Percentiles rank a stretch among this genome's conserved stretches.
These are phyloP conservation scores for Boletus huronensis DNA, from an alignment of 768 basidiomycete species.

Conservation along the genomic window DNA sequence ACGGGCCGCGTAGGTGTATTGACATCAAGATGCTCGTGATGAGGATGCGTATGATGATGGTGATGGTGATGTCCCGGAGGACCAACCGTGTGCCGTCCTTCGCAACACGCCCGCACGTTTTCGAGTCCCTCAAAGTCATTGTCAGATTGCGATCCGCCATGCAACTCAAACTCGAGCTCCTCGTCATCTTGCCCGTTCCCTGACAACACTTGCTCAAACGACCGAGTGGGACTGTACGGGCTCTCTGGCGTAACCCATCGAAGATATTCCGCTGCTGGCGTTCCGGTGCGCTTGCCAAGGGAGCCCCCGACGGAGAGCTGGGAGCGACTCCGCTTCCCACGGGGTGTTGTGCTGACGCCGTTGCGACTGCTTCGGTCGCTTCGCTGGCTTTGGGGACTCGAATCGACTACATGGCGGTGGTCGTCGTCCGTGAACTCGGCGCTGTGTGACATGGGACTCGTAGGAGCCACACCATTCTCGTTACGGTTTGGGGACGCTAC, in stretches of 20 bases:
- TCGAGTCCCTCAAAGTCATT: constrained; percentile 89
- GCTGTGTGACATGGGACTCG: constrained; percentile 47
- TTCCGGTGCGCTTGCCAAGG: constrained; percentile 81
- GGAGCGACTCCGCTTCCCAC: constrained; percentile 73
- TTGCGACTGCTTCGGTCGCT: constrained; percentile 58
- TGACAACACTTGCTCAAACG: constrained; percentile 52
- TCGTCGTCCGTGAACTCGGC: constrained; percentile 51
- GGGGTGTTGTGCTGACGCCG: constrained; percentile 71
- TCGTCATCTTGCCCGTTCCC: constrained; percentile 45
- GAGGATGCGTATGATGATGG: constrained; percentile 55
- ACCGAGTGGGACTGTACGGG: constrained; percentile 71
- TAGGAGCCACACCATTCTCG: constrained; percentile 36
- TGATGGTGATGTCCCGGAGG: constrained; percentile 50
- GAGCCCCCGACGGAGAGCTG: constrained; percentile 71
- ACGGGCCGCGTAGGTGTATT: constrained; percentile 52
- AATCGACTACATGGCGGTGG: constrained; percentile 41
- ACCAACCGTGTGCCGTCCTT: constrained; percentile 83
- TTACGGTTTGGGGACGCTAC: constrained; percentile 25
- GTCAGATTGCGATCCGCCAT: constrained; percentile 68
- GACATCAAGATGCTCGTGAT: constrained; percentile 56
- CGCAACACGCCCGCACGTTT: constrained; percentile 91
- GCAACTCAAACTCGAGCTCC: constrained; percentile 80
- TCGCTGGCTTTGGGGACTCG: constrained; percentile 74
- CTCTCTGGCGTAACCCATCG: constrained; percentile 74
- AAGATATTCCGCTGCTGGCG: constrained; percentile 88